phyloP scores from a whole-genome alignment of 2,329 filamentous ascomycete genomes.

The Metarhizium rileyi region DNA sequence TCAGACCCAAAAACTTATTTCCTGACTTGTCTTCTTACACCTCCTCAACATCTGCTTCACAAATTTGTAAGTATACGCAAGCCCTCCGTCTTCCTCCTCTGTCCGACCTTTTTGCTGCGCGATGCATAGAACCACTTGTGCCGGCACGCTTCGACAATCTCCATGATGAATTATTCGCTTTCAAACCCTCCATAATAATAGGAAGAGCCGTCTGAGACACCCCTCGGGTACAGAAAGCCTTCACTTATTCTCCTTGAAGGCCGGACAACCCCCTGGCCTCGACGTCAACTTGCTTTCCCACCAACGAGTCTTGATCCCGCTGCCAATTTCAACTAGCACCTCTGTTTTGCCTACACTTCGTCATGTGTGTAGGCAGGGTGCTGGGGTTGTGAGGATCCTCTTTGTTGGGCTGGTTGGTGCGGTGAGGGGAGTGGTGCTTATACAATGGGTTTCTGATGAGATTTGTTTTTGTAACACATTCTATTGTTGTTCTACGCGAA shows the following conservation, averaged over 20 bases:
- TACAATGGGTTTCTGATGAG: constrained; percentile 36
- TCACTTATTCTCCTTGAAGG: constrained; percentile 1
- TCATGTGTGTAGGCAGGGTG: constrained; percentile 20
- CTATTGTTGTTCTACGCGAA: background rate
- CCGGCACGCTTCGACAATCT: constrained; percentile 4
- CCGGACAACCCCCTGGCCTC: constrained; percentile 10
- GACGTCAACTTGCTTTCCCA: constrained; percentile 2
- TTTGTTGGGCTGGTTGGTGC: constrained; percentile 17
- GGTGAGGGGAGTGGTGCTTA: constrained; percentile 35
- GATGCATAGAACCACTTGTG: background rate
- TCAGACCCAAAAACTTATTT: background rate
- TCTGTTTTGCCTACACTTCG: constrained; percentile 18
- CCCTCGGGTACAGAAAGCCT: constrained; percentile 14
- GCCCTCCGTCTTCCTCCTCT: background rate
- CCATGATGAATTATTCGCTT: constrained; percentile 29
- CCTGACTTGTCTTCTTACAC: background rate
- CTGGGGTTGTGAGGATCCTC: constrained; percentile 11
- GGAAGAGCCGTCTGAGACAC: constrained; percentile 40
- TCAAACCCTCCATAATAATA: constrained; percentile 29
- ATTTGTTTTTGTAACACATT: constrained; percentile 9
- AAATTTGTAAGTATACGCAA: background rate
- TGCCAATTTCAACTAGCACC: constrained; percentile 10
- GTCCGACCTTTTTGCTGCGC: too few relatives aligned
- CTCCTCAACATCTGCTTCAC: background rate
- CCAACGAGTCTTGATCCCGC: constrained; percentile 10